phyloP scores from a whole-genome alignment of 768 basidiomycete species.

The Leucocoprinus sp. region DNA sequence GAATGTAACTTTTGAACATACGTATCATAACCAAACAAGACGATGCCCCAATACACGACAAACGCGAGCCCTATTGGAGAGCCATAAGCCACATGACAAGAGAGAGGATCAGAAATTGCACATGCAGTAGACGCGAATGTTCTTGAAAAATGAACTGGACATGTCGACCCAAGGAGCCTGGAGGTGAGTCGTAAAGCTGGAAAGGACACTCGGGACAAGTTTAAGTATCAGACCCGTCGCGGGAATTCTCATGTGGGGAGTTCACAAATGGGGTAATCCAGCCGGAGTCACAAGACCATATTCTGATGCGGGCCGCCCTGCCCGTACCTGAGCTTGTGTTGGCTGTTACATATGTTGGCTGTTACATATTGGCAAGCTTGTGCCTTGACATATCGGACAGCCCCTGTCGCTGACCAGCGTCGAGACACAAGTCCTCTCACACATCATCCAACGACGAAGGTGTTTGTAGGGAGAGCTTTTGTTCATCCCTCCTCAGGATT shows the following conservation, averaged over 20 bases:
- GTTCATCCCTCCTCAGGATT: no score
- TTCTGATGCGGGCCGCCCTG: slow-evolving; percentile 1
- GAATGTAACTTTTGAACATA: slow-evolving; percentile 23
- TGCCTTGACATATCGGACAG: no score
- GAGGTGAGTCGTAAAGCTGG: not conserved
- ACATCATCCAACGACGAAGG: no score
- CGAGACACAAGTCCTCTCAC: no score
- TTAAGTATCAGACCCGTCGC: slow-evolving; percentile 3
- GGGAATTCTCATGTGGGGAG: slow-evolving; percentile 5
- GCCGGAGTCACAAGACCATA: slow-evolving; percentile 6
- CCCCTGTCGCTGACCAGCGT: no score
- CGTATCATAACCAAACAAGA: slow-evolving; percentile 81
- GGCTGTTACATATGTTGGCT: not conserved
- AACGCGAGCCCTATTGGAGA: slow-evolving; percentile 54
- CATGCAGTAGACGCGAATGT: slow-evolving; percentile 63
- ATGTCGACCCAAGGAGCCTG: not conserved
- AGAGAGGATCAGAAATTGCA: not conserved
- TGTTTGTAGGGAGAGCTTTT: no score
- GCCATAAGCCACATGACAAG: not conserved
- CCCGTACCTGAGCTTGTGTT: not conserved
- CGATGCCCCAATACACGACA: slow-evolving; percentile 68
- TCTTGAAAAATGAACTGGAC: slow-evolving; percentile 21
- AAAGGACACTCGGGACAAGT: not conserved
- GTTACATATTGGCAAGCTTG: no score
- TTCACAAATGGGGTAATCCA: slow-evolving; percentile 4